Evolutionary conservation across 2,329 filamentous ascomycete genomes (phyloP).

Genomic region (Ambrosiella xylebori): DNA sequence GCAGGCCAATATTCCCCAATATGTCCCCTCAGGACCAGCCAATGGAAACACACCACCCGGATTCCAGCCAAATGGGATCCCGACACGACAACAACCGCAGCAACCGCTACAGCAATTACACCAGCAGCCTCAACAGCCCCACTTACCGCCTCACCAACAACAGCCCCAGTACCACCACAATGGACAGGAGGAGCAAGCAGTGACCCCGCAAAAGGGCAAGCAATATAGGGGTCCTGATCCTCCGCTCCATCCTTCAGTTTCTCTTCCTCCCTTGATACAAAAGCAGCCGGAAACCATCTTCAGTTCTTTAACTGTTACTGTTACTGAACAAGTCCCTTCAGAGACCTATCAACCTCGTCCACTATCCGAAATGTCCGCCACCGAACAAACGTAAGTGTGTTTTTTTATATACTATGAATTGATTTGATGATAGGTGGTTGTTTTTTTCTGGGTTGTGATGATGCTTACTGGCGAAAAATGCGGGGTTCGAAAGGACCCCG

Average conservation of each 20-base stretch:
- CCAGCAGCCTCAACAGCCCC: neutral
- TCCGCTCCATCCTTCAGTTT: slow-evolving; percentile 8
- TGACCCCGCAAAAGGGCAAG: slow-evolving; percentile 8
- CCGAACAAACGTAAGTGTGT: slow-evolving; percentile 52
- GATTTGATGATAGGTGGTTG: neutral
- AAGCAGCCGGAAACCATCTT: slow-evolving; percentile 7
- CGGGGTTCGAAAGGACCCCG: neutral
- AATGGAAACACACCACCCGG: too few species aligned
- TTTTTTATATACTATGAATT: neutral
- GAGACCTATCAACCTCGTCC: slow-evolving; percentile 6
- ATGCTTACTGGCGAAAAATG: neutral
- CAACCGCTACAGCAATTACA: neutral
- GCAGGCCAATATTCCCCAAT: slow-evolving; percentile 3
- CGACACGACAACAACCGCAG: neutral
- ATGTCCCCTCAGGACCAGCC: neutral
- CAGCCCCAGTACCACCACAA: slow-evolving; percentile 10
- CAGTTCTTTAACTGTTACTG: slow-evolving; percentile 4
- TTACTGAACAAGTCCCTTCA: slow-evolving; percentile 5
- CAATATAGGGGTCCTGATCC: slow-evolving; percentile 11
- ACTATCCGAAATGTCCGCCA: slow-evolving; percentile 21
- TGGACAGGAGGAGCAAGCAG: neutral
- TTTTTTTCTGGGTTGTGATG: neutral
- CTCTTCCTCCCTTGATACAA: slow-evolving; percentile 7
- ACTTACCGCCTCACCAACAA: slow-evolving; percentile 5
- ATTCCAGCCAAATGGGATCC: too few species aligned